Conservation (phyloP, 78 protist species). For the Bigelowiella natans region DNA sequence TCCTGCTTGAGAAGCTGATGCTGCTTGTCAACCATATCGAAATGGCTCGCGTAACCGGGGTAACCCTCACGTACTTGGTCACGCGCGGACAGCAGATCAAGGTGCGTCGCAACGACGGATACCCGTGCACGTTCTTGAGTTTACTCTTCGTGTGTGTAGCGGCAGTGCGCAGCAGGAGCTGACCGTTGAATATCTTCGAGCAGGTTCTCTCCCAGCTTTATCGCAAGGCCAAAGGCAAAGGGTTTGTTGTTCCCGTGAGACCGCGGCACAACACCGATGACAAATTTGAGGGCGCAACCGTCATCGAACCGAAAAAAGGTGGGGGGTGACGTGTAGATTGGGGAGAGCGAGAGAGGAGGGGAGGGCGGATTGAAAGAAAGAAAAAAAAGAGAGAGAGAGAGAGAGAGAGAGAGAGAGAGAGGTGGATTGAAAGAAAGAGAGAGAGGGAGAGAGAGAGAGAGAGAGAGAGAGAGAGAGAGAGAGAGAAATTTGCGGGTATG, state of each 20-base stretch:
- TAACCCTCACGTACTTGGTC: constrained; percentile 77
- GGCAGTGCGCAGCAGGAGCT: too few relatives aligned
- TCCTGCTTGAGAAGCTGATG: constrained; percentile 92
- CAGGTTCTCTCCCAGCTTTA: constrained; percentile 88
- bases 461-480: too few relatives aligned
- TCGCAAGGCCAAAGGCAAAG: constrained; percentile 60
- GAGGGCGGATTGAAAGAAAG: too few relatives aligned
- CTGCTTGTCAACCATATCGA: constrained; percentile 84
- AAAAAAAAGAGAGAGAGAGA: too few relatives aligned
- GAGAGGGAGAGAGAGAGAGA: too few relatives aligned
- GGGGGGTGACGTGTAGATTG: too few relatives aligned
- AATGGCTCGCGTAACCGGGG: constrained; percentile 99
- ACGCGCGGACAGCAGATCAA: constrained; percentile 94
- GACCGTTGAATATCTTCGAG: too few relatives aligned
- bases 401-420: too few relatives aligned
- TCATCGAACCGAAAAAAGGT: constrained; percentile 75
- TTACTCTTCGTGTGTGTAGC: too few relatives aligned
- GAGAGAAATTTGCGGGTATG: too few relatives aligned
- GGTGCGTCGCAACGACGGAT: constrained; percentile 31
- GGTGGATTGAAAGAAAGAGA: too few relatives aligned
- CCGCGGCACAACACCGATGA: not conserved
- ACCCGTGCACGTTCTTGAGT: not conserved
- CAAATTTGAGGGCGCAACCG: constrained; percentile 56
- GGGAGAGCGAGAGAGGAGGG: too few relatives aligned
- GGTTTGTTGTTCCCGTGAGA: constrained; percentile 66